Evolutionary conservation across 169 alveolate genomes (phyloP), one percentile per base, ranked within the genome.

Genomic region (Plasmodium blacklocki): DNA sequence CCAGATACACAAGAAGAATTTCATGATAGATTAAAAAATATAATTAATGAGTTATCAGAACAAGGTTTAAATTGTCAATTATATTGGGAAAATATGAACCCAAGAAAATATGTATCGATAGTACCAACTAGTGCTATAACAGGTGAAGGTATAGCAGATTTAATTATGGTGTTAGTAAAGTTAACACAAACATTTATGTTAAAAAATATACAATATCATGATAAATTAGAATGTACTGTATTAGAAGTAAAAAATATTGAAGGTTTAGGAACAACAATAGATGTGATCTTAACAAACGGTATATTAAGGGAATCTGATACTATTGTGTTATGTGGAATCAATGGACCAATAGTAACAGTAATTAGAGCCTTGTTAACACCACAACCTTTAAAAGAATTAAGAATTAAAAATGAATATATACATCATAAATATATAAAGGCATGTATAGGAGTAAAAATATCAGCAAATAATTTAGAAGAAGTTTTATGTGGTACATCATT

Each of bases 111-210:
- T 92, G 97, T 99, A 23, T 97, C 99, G 49, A 96, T 98, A 9
- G 99, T 98, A 14, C 99, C 99, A 1, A 99, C 99, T 15, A 96
- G 99, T 56, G 99, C 99, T 3, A 95, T 98, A 54, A 99, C 99
- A 3, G 99, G 99, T 26, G 99, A 98, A 93, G 99, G 99, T 15
- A 94, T 99, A 5, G 99, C 99, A 18, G 99, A 98, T 89, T 88
- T 99, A 45, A 89, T 99, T 66, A 96, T 96, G 63, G 93, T 98
- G 49, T 93, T 99, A 47, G 97, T 97, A 6, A 96, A 98, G 68
- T 93, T 96, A 62, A 97, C 99, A 0, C 98, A 98, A 74, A 96
- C 87, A 52, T 88, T 97, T 91, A 95, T 96, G 97, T 95, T 93
- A 32, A 94, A 97, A 89, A 92, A 96, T 64, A 95, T 95, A 47